Evolutionary conservation across 2,329 filamentous ascomycete species (phyloP).

Genomic region (Fusarium sp.): DNA sequence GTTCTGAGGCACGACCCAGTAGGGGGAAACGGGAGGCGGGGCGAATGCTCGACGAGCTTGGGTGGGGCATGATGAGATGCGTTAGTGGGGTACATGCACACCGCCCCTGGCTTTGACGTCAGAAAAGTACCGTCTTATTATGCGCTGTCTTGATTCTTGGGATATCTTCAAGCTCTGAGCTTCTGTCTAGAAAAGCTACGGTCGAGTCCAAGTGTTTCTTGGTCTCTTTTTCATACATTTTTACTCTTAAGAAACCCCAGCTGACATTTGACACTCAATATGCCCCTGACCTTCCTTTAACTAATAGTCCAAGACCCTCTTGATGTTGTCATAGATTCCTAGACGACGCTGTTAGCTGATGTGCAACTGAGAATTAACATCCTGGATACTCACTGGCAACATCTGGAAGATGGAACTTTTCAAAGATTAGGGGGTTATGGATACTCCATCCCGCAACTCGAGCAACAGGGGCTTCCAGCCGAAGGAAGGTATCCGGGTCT

Average conservation of each 20-base stretch:
- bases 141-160: background rate
- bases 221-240: background rate
- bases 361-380: background rate
- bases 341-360: constrained; percentile 16
- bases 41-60: constrained; percentile 34
- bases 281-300: background rate
- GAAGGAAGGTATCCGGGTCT: constrained; percentile 74
- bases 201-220: background rate
- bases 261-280: background rate
- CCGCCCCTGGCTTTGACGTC: background rate
- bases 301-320: constrained; percentile 70
- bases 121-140: constrained; percentile 13
- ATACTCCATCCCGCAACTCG: constrained; percentile 91
- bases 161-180: background rate
- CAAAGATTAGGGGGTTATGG: constrained; percentile 79
- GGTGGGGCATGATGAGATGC: constrained; percentile 34
- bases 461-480: constrained; percentile 83
- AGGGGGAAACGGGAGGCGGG: constrained; percentile 41
- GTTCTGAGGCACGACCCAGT: constrained; percentile 26
- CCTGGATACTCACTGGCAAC: constrained; percentile 74
- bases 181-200: constrained; percentile 2
- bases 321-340: constrained; percentile 77
- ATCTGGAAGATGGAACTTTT: constrained; percentile 83
- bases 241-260: background rate
- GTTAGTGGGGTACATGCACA: constrained; percentile 24